Base-by-base conservation (phyloP, 2,329 filamentous ascomycete genomes). In the Penicillium aurantiogriseum region DNA sequence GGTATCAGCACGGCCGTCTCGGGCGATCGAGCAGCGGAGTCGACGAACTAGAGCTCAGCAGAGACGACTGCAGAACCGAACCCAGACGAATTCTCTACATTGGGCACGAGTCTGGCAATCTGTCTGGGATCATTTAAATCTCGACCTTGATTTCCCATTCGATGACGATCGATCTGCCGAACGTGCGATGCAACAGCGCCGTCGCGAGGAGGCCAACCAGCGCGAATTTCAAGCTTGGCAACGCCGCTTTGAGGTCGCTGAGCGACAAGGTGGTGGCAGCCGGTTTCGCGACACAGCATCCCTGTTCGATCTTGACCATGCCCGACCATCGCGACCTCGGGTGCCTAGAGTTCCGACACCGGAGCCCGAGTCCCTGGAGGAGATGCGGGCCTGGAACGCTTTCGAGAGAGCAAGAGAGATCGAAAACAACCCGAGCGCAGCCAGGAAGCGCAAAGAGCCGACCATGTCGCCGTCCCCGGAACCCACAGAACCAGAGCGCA, bases 71-170 rank as follows among this genome's bases (percentile, higher is more conserved):
- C 74, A 77, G 51, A 77, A 63, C 57, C 69, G 70, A 17, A 75
- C 72, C 49, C 75, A 77, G 58, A 69, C 71, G 29, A 72, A 80
- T 53, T 80, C 80, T 38, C 64, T 86, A 77, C 73, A 86, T 79
- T 82, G 89, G 92, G 78, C 91, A 77, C 71, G 89, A 46, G 89
- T 95, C 45, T 97, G 93, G 93, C 89, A 93, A 70, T 90, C 90
- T 53, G 90, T 95, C 1, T 95, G 91, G 88, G 88, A 92, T 67
- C 83, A 84, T 29, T 77, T 91, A 19, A 86, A 90, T 62, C 77
- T 94, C 50, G 91, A 95, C 66, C 83, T 94, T 27, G 91, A 94
- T 71, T 91, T 92, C 71, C 91, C 93, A 36, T 93, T 93, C 69
- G 91, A 88, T 62, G 84, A 94, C 53, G 89, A 91, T 58, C 79